A percentile compares a stretch with the other conserved stretches of the same genome.
These are phyloP conservation scores for Citrus cavaleriei DNA, from an alignment of 345 rosid genomes.

Conservation along the genomic window DNA sequence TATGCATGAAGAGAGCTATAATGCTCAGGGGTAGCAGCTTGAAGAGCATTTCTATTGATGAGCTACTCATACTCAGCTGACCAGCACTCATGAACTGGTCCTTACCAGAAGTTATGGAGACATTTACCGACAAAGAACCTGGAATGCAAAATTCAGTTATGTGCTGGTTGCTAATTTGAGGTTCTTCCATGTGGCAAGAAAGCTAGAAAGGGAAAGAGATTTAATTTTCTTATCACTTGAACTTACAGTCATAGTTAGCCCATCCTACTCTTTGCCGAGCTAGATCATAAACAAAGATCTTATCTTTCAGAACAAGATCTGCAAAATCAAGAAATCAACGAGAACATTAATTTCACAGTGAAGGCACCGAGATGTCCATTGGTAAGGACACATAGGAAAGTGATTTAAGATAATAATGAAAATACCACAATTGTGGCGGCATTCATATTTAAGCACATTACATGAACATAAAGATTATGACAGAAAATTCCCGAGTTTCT, in stretches of 20 bases:
- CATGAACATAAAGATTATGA: not conserved
- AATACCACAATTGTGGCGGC: not conserved
- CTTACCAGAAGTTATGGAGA: constrained; percentile 68
- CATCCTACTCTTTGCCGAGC: constrained; percentile 84
- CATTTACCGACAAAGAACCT: constrained; percentile 91
- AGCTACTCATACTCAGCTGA: constrained; percentile 43
- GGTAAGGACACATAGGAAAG: not conserved
- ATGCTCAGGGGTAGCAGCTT: constrained; percentile 35
- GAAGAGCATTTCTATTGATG: constrained; percentile 38
- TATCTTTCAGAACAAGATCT: constrained; percentile 94
- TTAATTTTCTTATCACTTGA: not conserved
- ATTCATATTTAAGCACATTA: not conserved
- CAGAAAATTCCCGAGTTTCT: not conserved
- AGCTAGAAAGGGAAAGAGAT: not conserved
- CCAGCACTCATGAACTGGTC: constrained; percentile 62
- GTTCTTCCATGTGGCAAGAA: not conserved
- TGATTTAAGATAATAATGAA: not conserved
- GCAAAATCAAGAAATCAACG: constrained; percentile 26
- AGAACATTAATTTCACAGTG: not conserved
- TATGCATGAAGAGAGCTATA: constrained; percentile 34
- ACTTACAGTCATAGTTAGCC: constrained; percentile 92
- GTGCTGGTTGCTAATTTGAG: not conserved
- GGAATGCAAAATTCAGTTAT: constrained; percentile 2
- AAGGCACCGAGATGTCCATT: not conserved
- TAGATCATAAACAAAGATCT: constrained; percentile 87